A percentile compares a stretch with the other conserved stretches of the same genome.
Evolutionary conservation across 176 grass and related monocot species (phyloP).

Genomic region (Cocos nucifera): DNA sequence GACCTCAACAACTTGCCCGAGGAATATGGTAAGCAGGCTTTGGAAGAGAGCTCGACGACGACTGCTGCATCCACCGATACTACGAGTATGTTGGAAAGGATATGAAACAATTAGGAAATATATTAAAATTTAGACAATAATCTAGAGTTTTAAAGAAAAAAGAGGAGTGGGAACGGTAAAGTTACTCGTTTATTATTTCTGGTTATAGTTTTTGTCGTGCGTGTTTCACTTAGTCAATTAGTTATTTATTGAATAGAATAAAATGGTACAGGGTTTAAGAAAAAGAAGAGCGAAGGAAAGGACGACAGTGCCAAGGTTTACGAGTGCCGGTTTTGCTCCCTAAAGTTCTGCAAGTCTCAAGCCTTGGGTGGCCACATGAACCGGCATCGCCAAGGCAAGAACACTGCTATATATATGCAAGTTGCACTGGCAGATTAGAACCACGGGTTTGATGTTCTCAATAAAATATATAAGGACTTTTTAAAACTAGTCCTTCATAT

Average conservation of each 20-base stretch:
- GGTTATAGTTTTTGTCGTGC: no score
- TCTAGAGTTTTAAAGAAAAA: no score
- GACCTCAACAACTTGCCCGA: constrained; percentile 97
- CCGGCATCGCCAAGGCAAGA: constrained; percentile 84
- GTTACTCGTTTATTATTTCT: no score
- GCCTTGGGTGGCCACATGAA: constrained; percentile 99
- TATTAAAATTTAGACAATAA: no score
- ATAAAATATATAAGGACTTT: no score
- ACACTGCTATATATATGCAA: not conserved
- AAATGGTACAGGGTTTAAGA: constrained; percentile 58
- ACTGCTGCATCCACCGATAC: constrained; percentile 60
- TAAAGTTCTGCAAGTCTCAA: constrained; percentile 96
- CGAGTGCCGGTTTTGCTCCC: constrained; percentile 91
- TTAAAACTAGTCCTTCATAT: no score
- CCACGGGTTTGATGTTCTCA: no score
- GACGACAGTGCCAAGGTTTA: constrained; percentile 68
- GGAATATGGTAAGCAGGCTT: constrained; percentile 67
- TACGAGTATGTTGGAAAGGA: constrained; percentile 11
- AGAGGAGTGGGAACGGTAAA: no score
- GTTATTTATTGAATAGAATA: not conserved
- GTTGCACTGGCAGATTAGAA: not conserved
- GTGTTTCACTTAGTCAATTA: no score
- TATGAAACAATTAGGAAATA: no score
- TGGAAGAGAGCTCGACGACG: constrained; percentile 83
- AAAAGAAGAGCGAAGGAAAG: constrained; percentile 61